Conservation (phyloP, 1,284 basidiomycete genomes). For the Tilletia setariae region DNA sequence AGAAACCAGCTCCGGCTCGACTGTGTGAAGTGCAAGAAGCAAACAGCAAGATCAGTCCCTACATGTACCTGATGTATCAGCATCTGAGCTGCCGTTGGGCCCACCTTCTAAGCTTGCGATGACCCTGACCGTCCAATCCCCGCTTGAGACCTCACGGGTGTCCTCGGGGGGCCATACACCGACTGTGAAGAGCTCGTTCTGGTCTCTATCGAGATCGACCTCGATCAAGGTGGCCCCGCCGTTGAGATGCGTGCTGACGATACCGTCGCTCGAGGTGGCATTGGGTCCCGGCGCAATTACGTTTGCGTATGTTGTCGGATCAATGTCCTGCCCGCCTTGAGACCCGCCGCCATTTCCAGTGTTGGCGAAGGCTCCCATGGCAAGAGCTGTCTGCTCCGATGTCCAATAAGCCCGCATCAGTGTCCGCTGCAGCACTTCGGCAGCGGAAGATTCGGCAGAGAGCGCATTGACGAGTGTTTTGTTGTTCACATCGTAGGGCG, state of each 20-base stretch:
- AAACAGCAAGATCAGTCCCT: neutral
- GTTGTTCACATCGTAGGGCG: constrained; percentile 45
- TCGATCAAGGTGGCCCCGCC: constrained; percentile 39
- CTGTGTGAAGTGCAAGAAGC: neutral
- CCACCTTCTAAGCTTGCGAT: constrained; percentile 30
- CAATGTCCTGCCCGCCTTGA: neutral
- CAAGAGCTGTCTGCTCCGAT: neutral
- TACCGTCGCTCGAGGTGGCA: constrained; percentile 22
- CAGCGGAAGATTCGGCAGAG: constrained; percentile 22
- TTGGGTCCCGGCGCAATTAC: constrained; percentile 9
- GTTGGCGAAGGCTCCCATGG: constrained; percentile 13
- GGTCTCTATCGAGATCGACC: constrained; percentile 24
- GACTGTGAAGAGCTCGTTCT: constrained; percentile 29
- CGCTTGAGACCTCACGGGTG: constrained; percentile 13
- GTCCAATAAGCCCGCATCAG: constrained; percentile 41
- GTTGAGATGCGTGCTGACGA: neutral
- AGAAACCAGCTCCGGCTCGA: constrained; percentile 16
- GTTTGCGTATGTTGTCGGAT: constrained; percentile 1
- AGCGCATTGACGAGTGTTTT: constrained; percentile 31
- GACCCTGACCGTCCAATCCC: neutral
- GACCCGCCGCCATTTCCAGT: constrained; percentile 16
- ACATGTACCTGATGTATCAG: neutral
- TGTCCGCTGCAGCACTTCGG: constrained; percentile 33
- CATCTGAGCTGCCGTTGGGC: constrained; percentile 22
- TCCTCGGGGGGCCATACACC: constrained; percentile 9